phyloP scores from a whole-genome alignment of 176 grass and related monocot species.

The Carex pumila region DNA sequence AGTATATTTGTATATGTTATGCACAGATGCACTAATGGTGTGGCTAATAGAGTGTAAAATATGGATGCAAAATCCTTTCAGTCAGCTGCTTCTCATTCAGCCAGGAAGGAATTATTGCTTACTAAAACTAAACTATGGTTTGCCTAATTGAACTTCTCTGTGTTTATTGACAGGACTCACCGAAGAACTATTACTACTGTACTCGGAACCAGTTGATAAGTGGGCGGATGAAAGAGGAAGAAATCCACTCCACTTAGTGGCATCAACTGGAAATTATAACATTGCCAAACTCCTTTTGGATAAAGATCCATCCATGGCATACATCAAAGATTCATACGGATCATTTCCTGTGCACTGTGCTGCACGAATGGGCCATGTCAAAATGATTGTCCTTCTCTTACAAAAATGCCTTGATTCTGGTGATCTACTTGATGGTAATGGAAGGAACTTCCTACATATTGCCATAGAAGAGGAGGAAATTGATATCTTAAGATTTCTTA shows the following conservation, averaged over 20 bases:
- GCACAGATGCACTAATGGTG: too few relatives aligned
- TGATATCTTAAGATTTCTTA: too few relatives aligned
- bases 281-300: constrained; percentile 3
- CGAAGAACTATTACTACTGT: neutral
- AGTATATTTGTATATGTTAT: too few relatives aligned
- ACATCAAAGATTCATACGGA: neutral
- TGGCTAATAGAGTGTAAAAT: too few relatives aligned
- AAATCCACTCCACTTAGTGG: constrained; percentile 15
- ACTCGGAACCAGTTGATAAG: neutral
- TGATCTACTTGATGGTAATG: neutral
- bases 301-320: constrained; percentile 3
- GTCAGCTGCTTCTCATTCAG: neutral
- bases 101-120: neutral
- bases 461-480: neutral
- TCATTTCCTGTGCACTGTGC: constrained; percentile 11
- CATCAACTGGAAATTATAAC: neutral
- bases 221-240: neutral
- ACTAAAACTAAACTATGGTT: neutral
- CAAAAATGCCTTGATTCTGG: neutral
- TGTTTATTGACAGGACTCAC: neutral
- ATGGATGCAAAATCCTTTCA: too few relatives aligned
- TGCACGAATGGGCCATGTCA: neutral
- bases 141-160: neutral
- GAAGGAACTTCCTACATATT: constrained; percentile 9
- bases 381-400: neutral